Percentiles rank a stretch among this genome's conserved stretches.
phyloP scores from a whole-genome alignment of 1,284 basidiomycete genomes.

The Tylopilus sp. region DNA sequence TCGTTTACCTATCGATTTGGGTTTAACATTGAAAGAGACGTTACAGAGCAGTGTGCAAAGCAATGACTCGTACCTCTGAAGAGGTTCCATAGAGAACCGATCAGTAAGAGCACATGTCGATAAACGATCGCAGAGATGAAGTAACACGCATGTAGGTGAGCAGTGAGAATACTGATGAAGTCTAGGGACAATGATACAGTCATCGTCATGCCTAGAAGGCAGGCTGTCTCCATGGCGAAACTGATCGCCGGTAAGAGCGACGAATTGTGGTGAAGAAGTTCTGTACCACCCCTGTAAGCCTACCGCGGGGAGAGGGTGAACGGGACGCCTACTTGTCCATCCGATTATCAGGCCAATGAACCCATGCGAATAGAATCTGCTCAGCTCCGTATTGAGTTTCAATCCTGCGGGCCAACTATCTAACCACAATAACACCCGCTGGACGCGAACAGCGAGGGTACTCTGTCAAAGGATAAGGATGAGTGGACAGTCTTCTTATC shows the following conservation, averaged over 20 bases:
- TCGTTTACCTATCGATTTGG: slow-evolving; percentile 63
- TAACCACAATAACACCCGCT: slow-evolving; percentile 71
- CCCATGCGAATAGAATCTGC: slow-evolving; percentile 72
- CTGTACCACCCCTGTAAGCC: slow-evolving; percentile 15
- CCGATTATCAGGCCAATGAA: slow-evolving; percentile 60
- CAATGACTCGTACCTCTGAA: slow-evolving; percentile 69
- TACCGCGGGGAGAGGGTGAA: neutral
- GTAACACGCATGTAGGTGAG: slow-evolving; percentile 76
- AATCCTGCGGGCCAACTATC: slow-evolving; percentile 95
- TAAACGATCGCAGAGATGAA: slow-evolving; percentile 63
- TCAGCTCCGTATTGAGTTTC: slow-evolving; percentile 93
- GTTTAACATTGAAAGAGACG: neutral
- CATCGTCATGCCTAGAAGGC: slow-evolving; percentile 68
- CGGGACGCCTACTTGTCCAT: slow-evolving; percentile 61
- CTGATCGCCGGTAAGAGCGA: slow-evolving; percentile 27
- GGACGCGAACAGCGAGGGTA: slow-evolving; percentile 49
- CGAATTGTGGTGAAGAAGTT: slow-evolving; percentile 21
- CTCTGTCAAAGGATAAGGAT: slow-evolving; percentile 30
- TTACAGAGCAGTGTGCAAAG: neutral
- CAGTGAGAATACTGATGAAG: slow-evolving; percentile 59
- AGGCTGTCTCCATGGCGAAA: slow-evolving; percentile 48
- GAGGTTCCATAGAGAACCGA: slow-evolving; percentile 84
- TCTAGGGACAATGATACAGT: slow-evolving; percentile 68
- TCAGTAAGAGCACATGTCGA: slow-evolving; percentile 56
- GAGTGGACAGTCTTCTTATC: neutral